Evolutionary conservation across 768 basidiomycete species (phyloP), one percentile per base, ranked within the genome.

Genomic region (Collybiopsis confluens): DNA sequence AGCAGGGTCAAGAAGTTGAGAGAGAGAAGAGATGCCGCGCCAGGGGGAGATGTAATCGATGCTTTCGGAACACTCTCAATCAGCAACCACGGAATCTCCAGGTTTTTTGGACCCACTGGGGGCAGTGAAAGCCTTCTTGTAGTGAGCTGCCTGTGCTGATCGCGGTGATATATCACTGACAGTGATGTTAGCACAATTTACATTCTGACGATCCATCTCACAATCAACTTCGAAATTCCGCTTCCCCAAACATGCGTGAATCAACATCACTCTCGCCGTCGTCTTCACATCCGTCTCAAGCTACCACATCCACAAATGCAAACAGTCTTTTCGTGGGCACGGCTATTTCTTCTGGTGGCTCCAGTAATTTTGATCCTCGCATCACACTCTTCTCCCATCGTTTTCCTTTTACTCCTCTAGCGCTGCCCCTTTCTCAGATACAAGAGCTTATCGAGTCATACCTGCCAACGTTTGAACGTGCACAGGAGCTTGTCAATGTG

Each of bases 391-490:
- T 86, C 64, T 81, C 84, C 4, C 75, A 73, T 37, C 68, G 78
- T 20, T 88, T 87, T 63, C 85, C 84, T 0, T 82, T 87, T 63
- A 83, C 81, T 0, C 84, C 85, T 18, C 65, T 80, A 58, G 83
- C 82, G 30, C 15, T 53, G 18, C 65, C 75, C 3, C 61, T 76
- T 1, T 58, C 65, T 7, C 73, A 73, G 26, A 73, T 82, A 28
- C 77, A 77, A 50, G 71, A 72, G 37, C 62, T 83, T 40, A 74
- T 87, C 41, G 73, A 77, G 51, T 64, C 68, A 2, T 77, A 83
- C 58, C 74, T 88, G 6, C 86, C 86, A 0, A 55, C 74, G 0
- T 79, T 73, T 63, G 73, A 75, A 4, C 75, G 75, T 6, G 83
- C 83, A 0, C 64, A 65, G 28, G 64, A 64, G 20, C 70, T 84